Evolutionary conservation across 2,329 filamentous ascomycete genomes (phyloP), one percentile per base, ranked within the genome.

Genomic region (Juglanconis oblonga): DNA sequence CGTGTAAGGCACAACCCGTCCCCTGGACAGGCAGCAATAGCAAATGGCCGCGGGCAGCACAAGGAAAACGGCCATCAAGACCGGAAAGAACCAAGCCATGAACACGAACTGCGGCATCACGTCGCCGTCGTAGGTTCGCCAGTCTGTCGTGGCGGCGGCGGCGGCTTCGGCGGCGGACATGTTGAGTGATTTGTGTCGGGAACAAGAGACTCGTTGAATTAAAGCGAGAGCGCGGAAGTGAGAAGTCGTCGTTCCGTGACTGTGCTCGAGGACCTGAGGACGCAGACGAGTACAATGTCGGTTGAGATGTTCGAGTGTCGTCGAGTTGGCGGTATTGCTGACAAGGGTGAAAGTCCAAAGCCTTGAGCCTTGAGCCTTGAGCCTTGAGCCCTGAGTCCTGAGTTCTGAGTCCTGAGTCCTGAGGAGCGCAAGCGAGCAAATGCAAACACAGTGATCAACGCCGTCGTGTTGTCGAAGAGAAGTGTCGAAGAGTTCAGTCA

Each of bases 381-480:
- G 24, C 2, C 24, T 2, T 24, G 24, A 24, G 24, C 2, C 24
- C 24, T 24, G 24, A 24, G 24, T 24, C 24, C 24, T 55, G 7
- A n/a, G 48, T n/a, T n/a, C 24, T 24, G 24, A 24, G 24, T 24
- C 24, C 24, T 24, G 24, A 24, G 24, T 24, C 24, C 24, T 55
- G 7, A n/a, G 48, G 6, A 9, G 8, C n/a, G 14, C 32, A 31
- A 8, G 47, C 7, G 40, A 52, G 52, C 35, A 31, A 45, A 44
- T 47, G 38, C 38, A 48, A n/a, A 50, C 57, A 45, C 52, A 60
- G 53, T 62, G 57, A 51, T 62, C 61, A 60, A 62, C 61, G 32
- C 57, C 44, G 50, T 52, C 60, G 40, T 52, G 32, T n/a, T n/a
- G 49, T 5, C 33, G 33, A 42, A 45, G 7, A 32, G n/a, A 38